These are phyloP conservation scores for Tricholomella constricta DNA, from an alignment of 768 basidiomycete genomes.

Conservation along the genomic window DNA sequence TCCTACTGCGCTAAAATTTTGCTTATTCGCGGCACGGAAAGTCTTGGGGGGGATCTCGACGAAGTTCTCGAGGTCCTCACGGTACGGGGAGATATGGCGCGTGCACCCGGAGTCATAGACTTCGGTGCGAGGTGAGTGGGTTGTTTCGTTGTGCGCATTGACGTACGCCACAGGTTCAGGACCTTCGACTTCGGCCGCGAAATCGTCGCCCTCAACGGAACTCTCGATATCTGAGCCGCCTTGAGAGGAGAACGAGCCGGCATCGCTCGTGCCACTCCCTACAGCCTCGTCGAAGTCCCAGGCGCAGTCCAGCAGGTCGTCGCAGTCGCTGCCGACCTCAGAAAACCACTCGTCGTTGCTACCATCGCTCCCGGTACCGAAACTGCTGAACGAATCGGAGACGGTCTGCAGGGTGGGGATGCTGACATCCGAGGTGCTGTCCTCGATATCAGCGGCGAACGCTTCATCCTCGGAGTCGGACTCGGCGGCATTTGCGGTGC, in stretches of 20 bases:
- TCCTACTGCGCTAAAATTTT: slow-evolving; percentile 30
- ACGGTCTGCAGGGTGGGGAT: slow-evolving; percentile 1
- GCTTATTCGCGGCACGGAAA: too few species aligned
- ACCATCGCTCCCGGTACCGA: background rate
- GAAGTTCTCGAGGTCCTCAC: slow-evolving; percentile 25
- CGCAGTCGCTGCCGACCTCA: too few species aligned
- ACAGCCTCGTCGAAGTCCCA: too few species aligned
- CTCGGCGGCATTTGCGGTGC: slow-evolving; percentile 14
- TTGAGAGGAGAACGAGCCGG: too few species aligned
- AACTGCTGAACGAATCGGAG: background rate
- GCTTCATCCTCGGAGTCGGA: slow-evolving; percentile 10
- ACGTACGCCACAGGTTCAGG: background rate
- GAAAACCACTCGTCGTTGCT: slow-evolving; percentile 3
- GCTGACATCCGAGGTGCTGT: slow-evolving; percentile 2
- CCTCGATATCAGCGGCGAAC: background rate
- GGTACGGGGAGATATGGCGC: slow-evolving; percentile 24
- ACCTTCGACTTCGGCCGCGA: background rate
- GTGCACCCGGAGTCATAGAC: slow-evolving; percentile 20
- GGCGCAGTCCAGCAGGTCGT: too few species aligned
- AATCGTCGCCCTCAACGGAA: background rate
- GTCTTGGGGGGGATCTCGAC: too few species aligned
- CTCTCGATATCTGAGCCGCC: slow-evolving; percentile 1
- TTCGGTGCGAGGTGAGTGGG: slow-evolving; percentile 5
- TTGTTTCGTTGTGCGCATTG: background rate
- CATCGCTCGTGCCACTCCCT: too few species aligned